Evolutionary conservation across 2,329 filamentous ascomycete species (phyloP).

Genomic region (Torrubiella hemipterigena): DNA sequence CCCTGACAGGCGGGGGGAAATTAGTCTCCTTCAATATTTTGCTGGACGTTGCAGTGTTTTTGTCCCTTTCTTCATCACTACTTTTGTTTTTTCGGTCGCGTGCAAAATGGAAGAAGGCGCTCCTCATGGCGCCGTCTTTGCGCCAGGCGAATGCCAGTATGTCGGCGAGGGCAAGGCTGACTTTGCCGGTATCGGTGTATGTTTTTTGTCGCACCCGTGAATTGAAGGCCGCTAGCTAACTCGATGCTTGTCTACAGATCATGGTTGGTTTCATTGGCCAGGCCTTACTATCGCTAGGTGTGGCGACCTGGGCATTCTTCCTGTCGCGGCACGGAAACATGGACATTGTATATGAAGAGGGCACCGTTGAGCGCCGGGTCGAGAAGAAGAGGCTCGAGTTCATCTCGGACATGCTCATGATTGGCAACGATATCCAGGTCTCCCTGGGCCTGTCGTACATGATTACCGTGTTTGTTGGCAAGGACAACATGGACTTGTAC

Average conservation of each 20-base stretch:
- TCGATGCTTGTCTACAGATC: constrained; percentile 15
- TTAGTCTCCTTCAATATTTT: too few relatives aligned
- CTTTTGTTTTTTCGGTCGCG: too few relatives aligned
- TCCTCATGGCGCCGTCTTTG: too few relatives aligned
- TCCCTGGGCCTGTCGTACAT: constrained; percentile 18
- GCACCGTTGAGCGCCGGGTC: constrained; percentile 13
- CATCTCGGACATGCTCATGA: constrained; percentile 19
- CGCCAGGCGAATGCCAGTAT: constrained; percentile 9
- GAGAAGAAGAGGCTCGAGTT: constrained; percentile 18
- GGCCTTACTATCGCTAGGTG: constrained; percentile 13
- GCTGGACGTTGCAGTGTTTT: too few relatives aligned
- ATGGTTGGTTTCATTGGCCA: constrained; percentile 19
- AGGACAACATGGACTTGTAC: constrained; percentile 15
- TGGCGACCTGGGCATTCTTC: constrained; percentile 20
- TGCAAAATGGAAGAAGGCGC: too few relatives aligned
- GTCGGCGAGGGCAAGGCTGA: constrained; percentile 16
- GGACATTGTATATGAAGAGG: constrained; percentile 13
- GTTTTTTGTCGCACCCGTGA: constrained; percentile 3
- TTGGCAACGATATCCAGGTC: constrained; percentile 20
- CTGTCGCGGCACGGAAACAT: constrained; percentile 16
- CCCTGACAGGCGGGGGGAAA: too few relatives aligned
- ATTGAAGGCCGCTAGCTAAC: background rate
- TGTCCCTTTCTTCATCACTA: too few relatives aligned
- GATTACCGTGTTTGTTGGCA: constrained; percentile 15
- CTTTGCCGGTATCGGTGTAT: constrained; percentile 19